Percentiles rank a stretch among this genome's conserved stretches.
phyloP scores from a whole-genome alignment of 2,329 filamentous ascomycete genomes.

The Botrytis fragariae region DNA sequence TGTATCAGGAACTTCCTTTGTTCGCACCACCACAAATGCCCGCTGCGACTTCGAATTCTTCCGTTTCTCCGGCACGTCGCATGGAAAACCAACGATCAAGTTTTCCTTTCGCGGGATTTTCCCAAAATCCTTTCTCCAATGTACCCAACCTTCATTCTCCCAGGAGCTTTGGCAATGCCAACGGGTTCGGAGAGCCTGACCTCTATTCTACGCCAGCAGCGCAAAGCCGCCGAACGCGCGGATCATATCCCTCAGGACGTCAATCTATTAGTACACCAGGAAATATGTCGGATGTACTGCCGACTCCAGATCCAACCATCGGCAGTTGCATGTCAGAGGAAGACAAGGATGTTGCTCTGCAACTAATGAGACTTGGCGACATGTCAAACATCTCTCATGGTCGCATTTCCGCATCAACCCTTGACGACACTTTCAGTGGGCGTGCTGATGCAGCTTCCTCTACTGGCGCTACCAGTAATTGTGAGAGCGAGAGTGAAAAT shows the following conservation, averaged over 20 bases:
- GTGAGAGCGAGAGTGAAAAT: constrained; percentile 65
- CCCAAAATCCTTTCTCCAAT: constrained; percentile 78
- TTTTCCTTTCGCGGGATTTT: constrained; percentile 72
- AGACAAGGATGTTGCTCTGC: constrained; percentile 87
- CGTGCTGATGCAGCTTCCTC: constrained; percentile 82
- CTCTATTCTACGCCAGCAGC: constrained; percentile 65
- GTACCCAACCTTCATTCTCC: constrained; percentile 78
- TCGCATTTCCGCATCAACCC: constrained; percentile 86
- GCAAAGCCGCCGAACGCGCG: constrained; percentile 64
- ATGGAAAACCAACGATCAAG: constrained; percentile 67
- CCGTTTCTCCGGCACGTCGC: constrained; percentile 85
- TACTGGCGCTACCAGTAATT: constrained; percentile 78
- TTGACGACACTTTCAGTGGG: constrained; percentile 91
- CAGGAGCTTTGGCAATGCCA: constrained; percentile 64
- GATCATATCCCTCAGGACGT: constrained; percentile 49
- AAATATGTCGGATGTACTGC: constrained; percentile 62
- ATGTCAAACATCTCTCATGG: constrained; percentile 92
- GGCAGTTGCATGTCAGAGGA: constrained; percentile 97
- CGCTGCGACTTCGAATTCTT: constrained; percentile 93
- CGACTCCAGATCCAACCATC: constrained; percentile 95
- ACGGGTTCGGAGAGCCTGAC: constrained; percentile 53
- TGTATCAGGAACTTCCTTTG: constrained; percentile 79
- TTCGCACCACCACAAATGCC: constrained; percentile 95
- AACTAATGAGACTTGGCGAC: constrained; percentile 93
- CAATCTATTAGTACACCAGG: constrained; percentile 45